These are phyloP conservation scores for Pythium diclinum DNA, from an alignment of 352 stramenopile genomes.

Conservation along the genomic window DNA sequence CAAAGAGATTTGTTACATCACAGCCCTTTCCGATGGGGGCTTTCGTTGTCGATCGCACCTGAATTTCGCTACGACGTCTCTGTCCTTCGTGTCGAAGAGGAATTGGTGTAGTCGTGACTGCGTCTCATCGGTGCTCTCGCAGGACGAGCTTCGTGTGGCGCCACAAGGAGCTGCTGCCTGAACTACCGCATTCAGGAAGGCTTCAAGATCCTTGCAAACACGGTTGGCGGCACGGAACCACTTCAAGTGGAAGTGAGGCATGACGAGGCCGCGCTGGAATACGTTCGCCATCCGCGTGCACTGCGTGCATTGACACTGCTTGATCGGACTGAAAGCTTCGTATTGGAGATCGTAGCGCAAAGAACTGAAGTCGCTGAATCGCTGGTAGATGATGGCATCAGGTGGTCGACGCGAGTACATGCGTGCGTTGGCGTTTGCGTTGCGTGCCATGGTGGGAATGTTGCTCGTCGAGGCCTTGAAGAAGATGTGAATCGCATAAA, in stretches of 20 bases:
- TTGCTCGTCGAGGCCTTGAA: not conserved
- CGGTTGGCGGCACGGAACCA: not conserved
- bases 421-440: not conserved
- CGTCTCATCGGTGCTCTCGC: not conserved
- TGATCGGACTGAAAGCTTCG: not conserved
- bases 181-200: not conserved
- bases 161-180: not conserved
- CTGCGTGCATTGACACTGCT: not conserved
- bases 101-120: not conserved
- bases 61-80: not conserved
- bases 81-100: not conserved
- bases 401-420: not conserved
- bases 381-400: not conserved
- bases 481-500: not conserved
- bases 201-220: not conserved
- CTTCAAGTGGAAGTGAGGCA: not conserved
- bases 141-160: not conserved
- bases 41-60: not conserved
- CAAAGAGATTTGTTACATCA: not conserved
- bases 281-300: not conserved
- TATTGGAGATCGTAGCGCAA: not conserved
- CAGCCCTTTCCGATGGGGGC: not conserved
- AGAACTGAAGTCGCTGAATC: not conserved
- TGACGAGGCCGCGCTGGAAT: not conserved
- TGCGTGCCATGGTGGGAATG: not conserved